Percentiles rank a stretch among this genome's conserved stretches.
These are phyloP conservation scores for Xerocomellus dryophilus DNA, from an alignment of 768 basidiomycete genomes.

Conservation along the genomic window DNA sequence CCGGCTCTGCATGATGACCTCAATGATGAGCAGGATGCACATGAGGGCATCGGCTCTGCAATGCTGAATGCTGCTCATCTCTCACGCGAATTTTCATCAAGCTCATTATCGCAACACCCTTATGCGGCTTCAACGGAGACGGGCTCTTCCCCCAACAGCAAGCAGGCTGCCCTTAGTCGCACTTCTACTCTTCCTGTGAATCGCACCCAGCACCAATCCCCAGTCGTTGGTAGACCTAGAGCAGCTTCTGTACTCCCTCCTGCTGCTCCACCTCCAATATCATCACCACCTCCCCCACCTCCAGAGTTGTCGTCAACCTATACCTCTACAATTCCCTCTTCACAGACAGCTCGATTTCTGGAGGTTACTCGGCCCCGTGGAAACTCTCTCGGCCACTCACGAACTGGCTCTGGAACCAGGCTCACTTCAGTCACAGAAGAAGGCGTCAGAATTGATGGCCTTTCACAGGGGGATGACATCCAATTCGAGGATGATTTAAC, in stretches of 20 bases:
- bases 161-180: conserved; percentile 30
- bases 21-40: conserved; percentile 36
- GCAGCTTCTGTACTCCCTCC: conserved; percentile 63
- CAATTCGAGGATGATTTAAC: conserved; percentile 33
- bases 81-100: conserved; percentile 28
- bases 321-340: conserved; percentile 30
- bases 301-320: conserved; percentile 36
- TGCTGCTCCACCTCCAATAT: conserved; percentile 60
- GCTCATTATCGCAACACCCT: conserved; percentile 40
- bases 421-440: conserved; percentile 67
- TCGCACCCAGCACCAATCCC: conserved; percentile 26
- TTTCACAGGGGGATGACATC: conserved; percentile 22
- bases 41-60: conserved; percentile 46
- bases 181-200: conserved; percentile 34
- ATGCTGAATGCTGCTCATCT: conserved; percentile 36
- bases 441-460: conserved; percentile 38
- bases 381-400: conserved; percentile 49
- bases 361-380: conserved; percentile 44
- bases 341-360: conserved; percentile 31
- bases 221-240: conserved; percentile 41
- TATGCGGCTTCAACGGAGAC: conserved; percentile 46
- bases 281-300: conserved; percentile 56
- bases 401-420: conserved; percentile 54
- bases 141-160: conserved; percentile 32
- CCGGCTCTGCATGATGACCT: conserved; percentile 18